These are phyloP conservation scores for Coniosporium apollinis DNA, from an alignment of 495 filamentous ascomycete species.

Conservation along the genomic window DNA sequence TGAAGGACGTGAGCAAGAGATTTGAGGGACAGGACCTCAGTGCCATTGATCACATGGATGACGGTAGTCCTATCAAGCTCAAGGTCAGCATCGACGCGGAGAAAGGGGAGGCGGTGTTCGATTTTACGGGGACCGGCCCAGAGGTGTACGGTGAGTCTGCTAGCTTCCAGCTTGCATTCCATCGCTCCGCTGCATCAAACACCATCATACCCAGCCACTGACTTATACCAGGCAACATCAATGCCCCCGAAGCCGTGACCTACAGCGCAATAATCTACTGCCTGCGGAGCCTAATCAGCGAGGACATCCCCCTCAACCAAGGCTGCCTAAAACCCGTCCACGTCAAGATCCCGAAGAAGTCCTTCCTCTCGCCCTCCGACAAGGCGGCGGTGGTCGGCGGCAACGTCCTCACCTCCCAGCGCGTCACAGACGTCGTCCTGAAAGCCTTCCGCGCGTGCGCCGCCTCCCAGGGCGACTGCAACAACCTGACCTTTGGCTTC, in stretches of 20 bases:
- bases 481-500: constrained; percentile 76
- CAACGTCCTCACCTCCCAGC: constrained; percentile 81
- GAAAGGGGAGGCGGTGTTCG: constrained; percentile 75
- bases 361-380: constrained; percentile 71
- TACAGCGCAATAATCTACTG: constrained; percentile 96
- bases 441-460: constrained; percentile 82
- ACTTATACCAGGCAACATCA: constrained; percentile 49
- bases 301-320: constrained; percentile 94
- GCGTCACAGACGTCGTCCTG: constrained; percentile 87
- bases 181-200: not conserved
- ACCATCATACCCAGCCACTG: constrained; percentile 34
- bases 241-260: constrained; percentile 86
- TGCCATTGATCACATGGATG: constrained; percentile 83
- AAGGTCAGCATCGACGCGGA: constrained; percentile 67
- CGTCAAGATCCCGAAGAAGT: constrained; percentile 66
- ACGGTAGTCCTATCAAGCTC: constrained; percentile 76
- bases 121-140: constrained; percentile 80
- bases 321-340: constrained; percentile 80
- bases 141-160: constrained; percentile 71
- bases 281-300: constrained; percentile 75
- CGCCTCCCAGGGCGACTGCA: constrained; percentile 82
- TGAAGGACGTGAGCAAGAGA: constrained; percentile 60
- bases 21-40: constrained; percentile 61
- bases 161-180: not conserved
- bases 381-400: constrained; percentile 89